These are phyloP conservation scores for Macroventuria anomochaeta DNA, from an alignment of 2,329 filamentous ascomycete genomes.

Conservation along the genomic window DNA sequence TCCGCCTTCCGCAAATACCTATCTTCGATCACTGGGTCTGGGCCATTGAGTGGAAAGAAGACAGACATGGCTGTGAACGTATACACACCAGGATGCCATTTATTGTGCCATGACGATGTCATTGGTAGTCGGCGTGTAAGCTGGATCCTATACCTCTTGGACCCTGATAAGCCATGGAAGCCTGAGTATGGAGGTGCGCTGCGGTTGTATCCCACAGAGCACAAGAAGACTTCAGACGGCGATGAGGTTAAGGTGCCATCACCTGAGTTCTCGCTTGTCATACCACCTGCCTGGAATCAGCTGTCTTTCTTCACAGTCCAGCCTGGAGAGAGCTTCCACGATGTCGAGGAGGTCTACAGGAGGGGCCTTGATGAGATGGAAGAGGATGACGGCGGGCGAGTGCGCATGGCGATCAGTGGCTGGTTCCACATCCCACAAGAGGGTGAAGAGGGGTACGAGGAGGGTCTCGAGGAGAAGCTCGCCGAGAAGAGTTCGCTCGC, in stretches of 20 bases:
- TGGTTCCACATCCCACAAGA: constrained; percentile 99
- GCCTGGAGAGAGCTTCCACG: constrained; percentile 98
- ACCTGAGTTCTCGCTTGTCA: constrained; percentile 78
- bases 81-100: constrained; percentile 93
- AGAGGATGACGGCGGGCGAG: constrained; percentile 73
- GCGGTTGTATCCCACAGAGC: constrained; percentile 78
- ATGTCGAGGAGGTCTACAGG: constrained; percentile 96
- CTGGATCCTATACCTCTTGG: constrained; percentile 95
- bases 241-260: constrained; percentile 79
- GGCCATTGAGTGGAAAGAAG: constrained; percentile 87
- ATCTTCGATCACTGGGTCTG: constrained; percentile 82
- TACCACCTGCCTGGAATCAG: constrained; percentile 96
- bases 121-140: constrained; percentile 96
- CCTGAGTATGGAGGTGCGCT: constrained; percentile 91
- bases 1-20: constrained; percentile 87
- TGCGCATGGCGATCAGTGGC: constrained; percentile 97
- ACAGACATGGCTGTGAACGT: constrained; percentile 99
- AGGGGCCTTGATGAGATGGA: constrained; percentile 64
- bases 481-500: constrained; percentile 89
- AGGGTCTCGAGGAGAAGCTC: constrained; percentile 86
- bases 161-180: constrained; percentile 90
- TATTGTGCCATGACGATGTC: constrained; percentile 97
- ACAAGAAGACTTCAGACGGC: constrained; percentile 70
- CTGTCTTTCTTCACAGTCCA: constrained; percentile 98
- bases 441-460: constrained; percentile 89